Conservation (phyloP, 768 basidiomycete genomes). For the Plicaturopsis crispa region DNA sequence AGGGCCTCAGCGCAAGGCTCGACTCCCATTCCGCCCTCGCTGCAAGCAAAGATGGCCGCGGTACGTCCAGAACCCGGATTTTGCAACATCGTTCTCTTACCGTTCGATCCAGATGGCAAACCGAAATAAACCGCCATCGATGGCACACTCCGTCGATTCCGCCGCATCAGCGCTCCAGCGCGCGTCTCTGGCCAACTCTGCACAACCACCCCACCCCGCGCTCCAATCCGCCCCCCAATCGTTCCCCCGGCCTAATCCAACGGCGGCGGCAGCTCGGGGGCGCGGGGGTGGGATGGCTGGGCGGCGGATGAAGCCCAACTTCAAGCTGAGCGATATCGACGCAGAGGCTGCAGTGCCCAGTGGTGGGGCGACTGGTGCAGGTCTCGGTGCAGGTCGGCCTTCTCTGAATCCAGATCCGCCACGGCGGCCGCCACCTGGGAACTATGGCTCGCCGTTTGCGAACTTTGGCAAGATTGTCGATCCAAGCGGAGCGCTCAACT, state of each 20-base stretch:
- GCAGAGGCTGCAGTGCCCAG: constrained; percentile 28
- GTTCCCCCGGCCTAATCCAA: constrained; percentile 22
- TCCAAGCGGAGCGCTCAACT: constrained; percentile 93
- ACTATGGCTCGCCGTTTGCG: constrained; percentile 73
- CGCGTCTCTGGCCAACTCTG: constrained; percentile 20
- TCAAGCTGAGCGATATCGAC: constrained; percentile 61
- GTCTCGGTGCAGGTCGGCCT: constrained; percentile 65
- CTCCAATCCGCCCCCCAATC: constrained; percentile 25
- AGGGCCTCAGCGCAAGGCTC: constrained; percentile 24
- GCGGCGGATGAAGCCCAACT: constrained; percentile 41
- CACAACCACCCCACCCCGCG: constrained; percentile 14
- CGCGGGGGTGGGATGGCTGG: constrained; percentile 30
- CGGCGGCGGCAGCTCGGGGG: constrained; percentile 15
- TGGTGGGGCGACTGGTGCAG: constrained; percentile 55
- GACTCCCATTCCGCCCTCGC: constrained; percentile 77
- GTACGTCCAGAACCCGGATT: constrained; percentile 33
- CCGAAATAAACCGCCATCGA: constrained; percentile 18
- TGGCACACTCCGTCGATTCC: constrained; percentile 29
- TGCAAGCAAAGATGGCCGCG: constrained; percentile 92
- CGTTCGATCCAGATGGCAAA: constrained; percentile 37
- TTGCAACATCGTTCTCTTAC: constrained; percentile 9
- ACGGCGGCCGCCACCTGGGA: constrained; percentile 26
- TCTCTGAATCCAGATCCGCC: constrained; percentile 30
- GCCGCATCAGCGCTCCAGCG: constrained; percentile 32
- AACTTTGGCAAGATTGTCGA: constrained; percentile 95